Evolutionary conservation across 2,329 filamentous ascomycete genomes (phyloP).

Genomic region (Arthrobotrys sphaeroides): DNA sequence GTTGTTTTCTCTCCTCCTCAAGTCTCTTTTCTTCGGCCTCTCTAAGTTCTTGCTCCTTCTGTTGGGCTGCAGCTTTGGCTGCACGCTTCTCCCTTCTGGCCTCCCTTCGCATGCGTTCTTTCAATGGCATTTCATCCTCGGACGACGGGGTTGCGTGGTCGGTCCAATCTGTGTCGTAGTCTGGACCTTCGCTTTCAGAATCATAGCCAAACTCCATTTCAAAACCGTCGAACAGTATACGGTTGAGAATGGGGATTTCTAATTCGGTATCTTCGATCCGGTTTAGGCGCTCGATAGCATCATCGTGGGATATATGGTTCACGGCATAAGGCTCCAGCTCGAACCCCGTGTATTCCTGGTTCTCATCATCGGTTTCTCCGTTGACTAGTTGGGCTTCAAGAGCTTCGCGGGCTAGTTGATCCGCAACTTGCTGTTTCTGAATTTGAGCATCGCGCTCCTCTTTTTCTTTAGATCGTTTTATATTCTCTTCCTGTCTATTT

Average conservation of each 20-base stretch:
- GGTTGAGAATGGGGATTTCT: too few species aligned
- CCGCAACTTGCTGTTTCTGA: not conserved
- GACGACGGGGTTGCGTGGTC: not conserved
- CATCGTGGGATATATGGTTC: too few species aligned
- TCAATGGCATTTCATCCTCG: not conserved
- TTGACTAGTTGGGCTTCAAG: not conserved
- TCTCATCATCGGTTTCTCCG: not conserved
- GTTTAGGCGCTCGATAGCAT: too few species aligned
- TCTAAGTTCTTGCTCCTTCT: not conserved
- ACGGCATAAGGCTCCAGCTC: too few species aligned
- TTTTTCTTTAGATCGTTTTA: not conserved
- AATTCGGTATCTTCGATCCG: too few species aligned
- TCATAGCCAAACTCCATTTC: not conserved
- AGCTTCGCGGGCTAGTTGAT: not conserved
- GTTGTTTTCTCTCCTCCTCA: not conserved
- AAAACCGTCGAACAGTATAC: not conserved
- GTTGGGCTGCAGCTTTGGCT: not conserved
- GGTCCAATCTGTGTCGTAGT: constrained; percentile 17
- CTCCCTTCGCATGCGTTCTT: not conserved
- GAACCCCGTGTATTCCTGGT: too few species aligned
- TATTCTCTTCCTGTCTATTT: not conserved
- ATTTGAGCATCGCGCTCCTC: not conserved
- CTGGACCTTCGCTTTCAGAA: not conserved
- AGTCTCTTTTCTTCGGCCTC: not conserved
- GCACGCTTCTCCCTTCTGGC: not conserved